These are phyloP conservation scores for Pterocarpus macrocarpus DNA, from an alignment of 306 rosid genomes.

Conservation along the genomic window DNA sequence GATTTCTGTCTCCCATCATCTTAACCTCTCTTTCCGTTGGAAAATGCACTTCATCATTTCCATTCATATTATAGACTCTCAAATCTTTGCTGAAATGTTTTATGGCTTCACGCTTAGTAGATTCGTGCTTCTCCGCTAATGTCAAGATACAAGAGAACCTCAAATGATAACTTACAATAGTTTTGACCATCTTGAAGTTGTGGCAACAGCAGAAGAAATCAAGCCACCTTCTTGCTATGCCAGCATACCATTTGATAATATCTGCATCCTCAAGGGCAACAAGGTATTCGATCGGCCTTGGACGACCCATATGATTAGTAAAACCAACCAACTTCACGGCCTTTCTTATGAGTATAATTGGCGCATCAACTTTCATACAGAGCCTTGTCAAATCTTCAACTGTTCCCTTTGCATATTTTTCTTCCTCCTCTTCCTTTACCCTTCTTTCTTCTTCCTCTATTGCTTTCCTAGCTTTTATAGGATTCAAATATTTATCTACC, in stretches of 20 bases:
- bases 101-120: constrained; percentile 80
- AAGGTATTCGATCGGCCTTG: constrained; percentile 73
- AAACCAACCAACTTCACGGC: constrained; percentile 82
- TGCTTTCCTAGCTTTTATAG: constrained; percentile 63
- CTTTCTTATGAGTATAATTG: constrained; percentile 71
- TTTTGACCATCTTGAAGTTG: constrained; percentile 85
- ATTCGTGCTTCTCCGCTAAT: constrained; percentile 90
- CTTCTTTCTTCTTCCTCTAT: constrained; percentile 74
- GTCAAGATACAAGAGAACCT: constrained; percentile 94
- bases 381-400: constrained; percentile 86
- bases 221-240: constrained; percentile 89
- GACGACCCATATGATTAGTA: constrained; percentile 92
- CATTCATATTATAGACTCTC: constrained; percentile 71
- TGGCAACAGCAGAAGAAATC: constrained; percentile 90
- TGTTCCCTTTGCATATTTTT: constrained; percentile 68
- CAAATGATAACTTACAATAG: constrained; percentile 80
- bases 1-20: constrained; percentile 90
- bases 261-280: constrained; percentile 81
- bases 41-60: constrained; percentile 75
- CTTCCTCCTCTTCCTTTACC: constrained; percentile 70
- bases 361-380: constrained; percentile 86
- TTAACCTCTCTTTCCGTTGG: constrained; percentile 89
- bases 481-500: constrained; percentile 79
- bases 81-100: constrained; percentile 86
- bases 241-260: constrained; percentile 89